Evolutionary conservation across 306 rosid genomes (phyloP).

Genomic region (Parietaria judaica): DNA sequence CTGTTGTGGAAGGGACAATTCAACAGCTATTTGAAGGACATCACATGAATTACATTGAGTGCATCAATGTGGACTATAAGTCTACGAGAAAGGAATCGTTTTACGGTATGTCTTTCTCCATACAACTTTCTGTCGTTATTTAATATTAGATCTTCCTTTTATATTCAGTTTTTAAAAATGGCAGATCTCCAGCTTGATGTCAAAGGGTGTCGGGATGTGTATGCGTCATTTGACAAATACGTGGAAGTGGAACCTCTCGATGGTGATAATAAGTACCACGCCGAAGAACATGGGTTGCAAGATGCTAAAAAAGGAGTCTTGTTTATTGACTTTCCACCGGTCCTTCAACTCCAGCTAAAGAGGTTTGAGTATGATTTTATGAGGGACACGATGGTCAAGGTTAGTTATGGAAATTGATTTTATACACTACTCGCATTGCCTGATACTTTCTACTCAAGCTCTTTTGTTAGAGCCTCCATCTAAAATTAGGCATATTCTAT

Average conservation of each 20-base stretch:
- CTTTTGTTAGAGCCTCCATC: background rate
- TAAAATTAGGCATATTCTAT: background rate
- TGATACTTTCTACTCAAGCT: background rate
- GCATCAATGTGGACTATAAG: conserved; percentile 82
- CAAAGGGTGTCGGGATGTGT: conserved; percentile 87
- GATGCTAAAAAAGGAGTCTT: conserved; percentile 89
- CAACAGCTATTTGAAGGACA: conserved; percentile 93
- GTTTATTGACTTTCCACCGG: conserved; percentile 95
- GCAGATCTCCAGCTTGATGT: conserved; percentile 95
- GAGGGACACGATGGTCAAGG: conserved; percentile 94
- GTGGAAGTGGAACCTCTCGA: conserved; percentile 92
- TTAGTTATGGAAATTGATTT: conserved; percentile 28
- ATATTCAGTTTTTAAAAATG: conserved; percentile 7
- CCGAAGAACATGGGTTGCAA: conserved; percentile 83
- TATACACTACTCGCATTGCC: background rate
- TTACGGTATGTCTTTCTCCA: conserved; percentile 52
- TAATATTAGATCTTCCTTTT: conserved; percentile 8
- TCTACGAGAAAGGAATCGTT: conserved; percentile 94
- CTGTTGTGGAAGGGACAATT: conserved; percentile 95
- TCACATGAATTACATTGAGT: conserved; percentile 92
- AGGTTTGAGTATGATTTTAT: conserved; percentile 84
- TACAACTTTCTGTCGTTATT: conserved; percentile 9
- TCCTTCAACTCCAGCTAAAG: conserved; percentile 92
- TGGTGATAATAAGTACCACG: conserved; percentile 91
- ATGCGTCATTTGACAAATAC: conserved; percentile 88